Percentiles rank a stretch among this genome's conserved stretches.
Conservation (phyloP, 176 grass and related monocot genomes). For the Microstegium vimineum region DNA sequence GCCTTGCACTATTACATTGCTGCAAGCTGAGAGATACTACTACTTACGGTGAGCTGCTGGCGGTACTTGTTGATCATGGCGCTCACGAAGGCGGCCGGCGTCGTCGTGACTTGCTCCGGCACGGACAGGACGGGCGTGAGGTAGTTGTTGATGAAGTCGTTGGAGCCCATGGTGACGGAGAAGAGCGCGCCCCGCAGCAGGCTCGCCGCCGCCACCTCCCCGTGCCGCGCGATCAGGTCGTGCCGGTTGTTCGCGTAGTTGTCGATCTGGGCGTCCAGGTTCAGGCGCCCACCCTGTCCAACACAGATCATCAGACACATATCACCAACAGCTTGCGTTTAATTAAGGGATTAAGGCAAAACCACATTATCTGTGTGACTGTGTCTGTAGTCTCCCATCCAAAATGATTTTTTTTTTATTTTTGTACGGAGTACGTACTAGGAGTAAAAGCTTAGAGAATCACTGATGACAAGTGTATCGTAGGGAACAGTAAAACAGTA, state of each 20-base stretch:
- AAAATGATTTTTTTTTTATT: not conserved
- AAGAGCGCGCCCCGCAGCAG: slow-evolving; percentile 58
- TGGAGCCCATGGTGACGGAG: slow-evolving; percentile 68
- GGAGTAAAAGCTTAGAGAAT: too few relatives aligned
- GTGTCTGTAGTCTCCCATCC: too few relatives aligned
- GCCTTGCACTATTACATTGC: too few relatives aligned
- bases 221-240: slow-evolving; percentile 56
- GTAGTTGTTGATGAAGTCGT: slow-evolving; percentile 97
- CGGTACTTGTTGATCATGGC: slow-evolving; percentile 55
- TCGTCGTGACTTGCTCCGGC: slow-evolving; percentile 38
- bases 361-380: not conserved
- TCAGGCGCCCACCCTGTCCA: slow-evolving; percentile 58
- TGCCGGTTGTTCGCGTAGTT: slow-evolving; percentile 62
- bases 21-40: too few relatives aligned
- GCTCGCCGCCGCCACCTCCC: slow-evolving; percentile 35
- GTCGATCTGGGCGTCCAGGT: slow-evolving; percentile 77
- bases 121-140: slow-evolving; percentile 54
- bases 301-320: too few relatives aligned
- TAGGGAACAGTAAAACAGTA: not conserved
- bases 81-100: slow-evolving; percentile 47
- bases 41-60: slow-evolving; percentile 63
- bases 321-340: too few relatives aligned
- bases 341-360: not conserved
- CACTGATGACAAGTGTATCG: not conserved
- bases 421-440: too few relatives aligned